Conservation (phyloP, 192 early-diverging fungal genomes). For the Backusella mclennaniae region DNA sequence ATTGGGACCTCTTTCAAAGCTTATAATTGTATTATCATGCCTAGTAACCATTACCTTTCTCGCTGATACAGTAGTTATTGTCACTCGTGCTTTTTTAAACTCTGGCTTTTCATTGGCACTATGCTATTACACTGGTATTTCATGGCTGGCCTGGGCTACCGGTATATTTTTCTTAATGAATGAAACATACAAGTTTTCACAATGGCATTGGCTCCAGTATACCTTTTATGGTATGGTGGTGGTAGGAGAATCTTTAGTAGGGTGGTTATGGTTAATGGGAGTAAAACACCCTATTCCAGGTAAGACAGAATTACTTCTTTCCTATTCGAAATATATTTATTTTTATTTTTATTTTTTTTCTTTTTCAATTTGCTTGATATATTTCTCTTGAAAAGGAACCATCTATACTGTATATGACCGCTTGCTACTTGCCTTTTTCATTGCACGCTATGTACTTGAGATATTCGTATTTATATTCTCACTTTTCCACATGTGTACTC, state of each 20-base stretch:
- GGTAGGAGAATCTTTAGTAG: conserved; percentile 43
- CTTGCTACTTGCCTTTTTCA: conserved; percentile 39
- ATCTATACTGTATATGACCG: conserved; percentile 31
- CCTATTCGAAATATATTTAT: background rate
- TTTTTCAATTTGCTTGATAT: background rate
- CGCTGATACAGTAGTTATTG: conserved; percentile 30
- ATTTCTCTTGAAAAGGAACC: background rate
- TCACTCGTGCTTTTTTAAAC: conserved; percentile 34
- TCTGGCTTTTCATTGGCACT: conserved; percentile 40
- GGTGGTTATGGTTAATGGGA: conserved; percentile 37
- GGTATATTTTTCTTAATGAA: conserved; percentile 34
- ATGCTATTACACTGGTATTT: conserved; percentile 41
- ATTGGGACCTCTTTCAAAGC: conserved; percentile 22
- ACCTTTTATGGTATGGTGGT: conserved; percentile 46
- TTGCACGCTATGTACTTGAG: conserved; percentile 42
- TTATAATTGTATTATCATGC: conserved; percentile 31
- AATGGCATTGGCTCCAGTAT: conserved; percentile 52
- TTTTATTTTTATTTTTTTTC: too few relatives aligned
- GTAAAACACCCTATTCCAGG: conserved; percentile 26
- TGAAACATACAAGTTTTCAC: conserved; percentile 37
- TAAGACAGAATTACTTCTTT: conserved; percentile 9
- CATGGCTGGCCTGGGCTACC: conserved; percentile 36
- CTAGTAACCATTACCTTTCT: conserved; percentile 34
- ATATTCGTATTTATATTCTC: conserved; percentile 30
- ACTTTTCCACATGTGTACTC: conserved; percentile 26